phyloP scores from a whole-genome alignment of 2,329 filamentous ascomycete genomes.

The Talaromyces sp. region DNA sequence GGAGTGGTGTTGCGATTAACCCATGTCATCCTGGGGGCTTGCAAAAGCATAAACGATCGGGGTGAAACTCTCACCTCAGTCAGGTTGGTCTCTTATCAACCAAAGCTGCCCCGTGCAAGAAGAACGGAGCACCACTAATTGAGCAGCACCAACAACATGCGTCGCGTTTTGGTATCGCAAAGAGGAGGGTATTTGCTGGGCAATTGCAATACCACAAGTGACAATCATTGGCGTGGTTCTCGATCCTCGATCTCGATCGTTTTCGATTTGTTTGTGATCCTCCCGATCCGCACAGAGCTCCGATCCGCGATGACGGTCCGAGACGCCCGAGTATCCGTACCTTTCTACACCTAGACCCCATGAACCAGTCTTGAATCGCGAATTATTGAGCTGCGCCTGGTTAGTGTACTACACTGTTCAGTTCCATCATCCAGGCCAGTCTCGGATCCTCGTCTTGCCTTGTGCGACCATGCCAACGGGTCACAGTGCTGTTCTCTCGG shows the following conservation, averaged over 20 bases:
- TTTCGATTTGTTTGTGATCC: constrained; percentile 8
- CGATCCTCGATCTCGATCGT: background rate
- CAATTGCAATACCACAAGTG: background rate
- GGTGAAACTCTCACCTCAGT: background rate
- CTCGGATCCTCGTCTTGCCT: background rate
- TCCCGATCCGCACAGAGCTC: constrained; percentile 15
- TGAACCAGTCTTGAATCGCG: background rate
- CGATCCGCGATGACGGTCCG: constrained; percentile 10
- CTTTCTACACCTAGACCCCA: background rate
- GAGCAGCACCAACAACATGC: background rate
- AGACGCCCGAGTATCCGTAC: background rate
- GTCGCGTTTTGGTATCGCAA: background rate
- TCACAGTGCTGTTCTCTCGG: background rate
- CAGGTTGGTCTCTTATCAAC: background rate
- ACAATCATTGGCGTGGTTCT: background rate
- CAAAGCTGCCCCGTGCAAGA: too few species aligned
- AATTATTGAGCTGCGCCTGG: background rate
- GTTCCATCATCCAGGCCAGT: background rate
- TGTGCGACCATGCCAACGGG: constrained; percentile 7
- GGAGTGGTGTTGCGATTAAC: background rate
- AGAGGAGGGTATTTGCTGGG: background rate
- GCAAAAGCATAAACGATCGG: constrained; percentile 9
- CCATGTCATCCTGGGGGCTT: background rate
- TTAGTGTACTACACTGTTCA: background rate
- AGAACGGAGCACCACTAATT: too few species aligned